Conservation (phyloP, 352 stramenopile species). For the Plasmopara viticola region DNA sequence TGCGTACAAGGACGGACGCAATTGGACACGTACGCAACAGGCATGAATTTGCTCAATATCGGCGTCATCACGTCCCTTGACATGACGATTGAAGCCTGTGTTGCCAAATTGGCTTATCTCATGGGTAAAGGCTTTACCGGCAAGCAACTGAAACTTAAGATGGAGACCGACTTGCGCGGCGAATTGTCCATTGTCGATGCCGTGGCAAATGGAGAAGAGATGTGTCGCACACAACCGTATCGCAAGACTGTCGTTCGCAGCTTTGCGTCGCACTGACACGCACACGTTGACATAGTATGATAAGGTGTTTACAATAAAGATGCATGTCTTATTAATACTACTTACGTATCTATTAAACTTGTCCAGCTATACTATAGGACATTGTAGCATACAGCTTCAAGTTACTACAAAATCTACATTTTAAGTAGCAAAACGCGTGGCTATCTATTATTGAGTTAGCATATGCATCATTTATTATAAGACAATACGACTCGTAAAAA, state of each 20-base stretch:
- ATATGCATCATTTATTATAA: too few relatives aligned
- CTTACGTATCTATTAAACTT: too few relatives aligned
- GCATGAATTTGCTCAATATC: slow-evolving; percentile 80
- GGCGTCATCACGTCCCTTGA: slow-evolving; percentile 93
- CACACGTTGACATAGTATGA: too few relatives aligned
- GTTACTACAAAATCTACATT: too few relatives aligned
- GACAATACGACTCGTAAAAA: too few relatives aligned
- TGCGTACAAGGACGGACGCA: slow-evolving; percentile 91
- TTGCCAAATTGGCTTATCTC: slow-evolving; percentile 93
- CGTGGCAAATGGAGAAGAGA: slow-evolving; percentile 52
- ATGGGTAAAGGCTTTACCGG: slow-evolving; percentile 84
- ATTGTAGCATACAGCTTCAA: too few relatives aligned
- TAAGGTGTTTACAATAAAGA: too few relatives aligned
- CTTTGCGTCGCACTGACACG: slow-evolving; percentile 53
- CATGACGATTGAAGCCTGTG: slow-evolving; percentile 94
- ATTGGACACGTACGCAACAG: slow-evolving; percentile 91
- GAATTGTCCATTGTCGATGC: slow-evolving; percentile 75
- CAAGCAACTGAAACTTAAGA: slow-evolving; percentile 64
- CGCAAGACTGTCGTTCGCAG: slow-evolving; percentile 72
- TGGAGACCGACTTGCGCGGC: slow-evolving; percentile 78
- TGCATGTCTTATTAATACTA: too few relatives aligned
- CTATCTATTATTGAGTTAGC: too few relatives aligned
- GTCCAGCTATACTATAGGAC: too few relatives aligned
- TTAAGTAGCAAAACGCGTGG: too few relatives aligned
- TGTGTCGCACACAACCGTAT: slow-evolving; percentile 56